These are phyloP conservation scores for Cephaloascus fragrans DNA, from an alignment of 805 yeast genomes.

Conservation along the genomic window DNA sequence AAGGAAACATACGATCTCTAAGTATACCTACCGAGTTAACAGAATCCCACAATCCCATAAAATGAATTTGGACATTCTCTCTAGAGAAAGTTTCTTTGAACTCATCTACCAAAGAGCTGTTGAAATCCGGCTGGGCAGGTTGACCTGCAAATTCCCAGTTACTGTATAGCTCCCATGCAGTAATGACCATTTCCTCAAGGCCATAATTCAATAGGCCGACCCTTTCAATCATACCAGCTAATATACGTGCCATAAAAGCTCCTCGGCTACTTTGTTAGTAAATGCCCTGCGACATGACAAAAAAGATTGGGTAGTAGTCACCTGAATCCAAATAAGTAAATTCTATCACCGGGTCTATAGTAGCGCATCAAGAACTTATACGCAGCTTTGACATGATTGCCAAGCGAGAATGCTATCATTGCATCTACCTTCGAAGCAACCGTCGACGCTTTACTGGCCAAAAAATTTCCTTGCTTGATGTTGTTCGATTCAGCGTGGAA, in stretches of 20 bases:
- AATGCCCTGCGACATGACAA: background rate
- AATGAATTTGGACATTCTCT: conserved; percentile 33
- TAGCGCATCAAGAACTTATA: conserved; percentile 40
- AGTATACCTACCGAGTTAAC: conserved; percentile 57
- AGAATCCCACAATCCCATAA: conserved; percentile 64
- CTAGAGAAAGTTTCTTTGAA: conserved; percentile 47
- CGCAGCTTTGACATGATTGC: conserved; percentile 47
- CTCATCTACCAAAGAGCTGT: conserved; percentile 38
- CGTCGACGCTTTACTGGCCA: conserved; percentile 3
- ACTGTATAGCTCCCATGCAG: conserved; percentile 56
- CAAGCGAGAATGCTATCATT: conserved; percentile 43
- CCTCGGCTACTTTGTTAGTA: conserved; percentile 30
- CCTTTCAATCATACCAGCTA: conserved; percentile 55
- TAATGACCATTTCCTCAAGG: conserved; percentile 40
- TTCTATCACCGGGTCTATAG: conserved; percentile 39
- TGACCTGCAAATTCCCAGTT: conserved; percentile 56
- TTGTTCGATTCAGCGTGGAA: conserved; percentile 28
- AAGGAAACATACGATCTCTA: conserved; percentile 50
- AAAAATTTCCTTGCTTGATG: conserved; percentile 10
- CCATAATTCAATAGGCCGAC: conserved; percentile 53
- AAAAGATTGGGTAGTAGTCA: conserved; percentile 5
- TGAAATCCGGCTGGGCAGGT: conserved; percentile 33
- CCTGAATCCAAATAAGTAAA: conserved; percentile 51
- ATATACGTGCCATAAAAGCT: conserved; percentile 53
- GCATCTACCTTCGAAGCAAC: conserved; percentile 23